Base-by-base conservation (phyloP, 306 rosid genomes). In the Rosa rugosa region DNA sequence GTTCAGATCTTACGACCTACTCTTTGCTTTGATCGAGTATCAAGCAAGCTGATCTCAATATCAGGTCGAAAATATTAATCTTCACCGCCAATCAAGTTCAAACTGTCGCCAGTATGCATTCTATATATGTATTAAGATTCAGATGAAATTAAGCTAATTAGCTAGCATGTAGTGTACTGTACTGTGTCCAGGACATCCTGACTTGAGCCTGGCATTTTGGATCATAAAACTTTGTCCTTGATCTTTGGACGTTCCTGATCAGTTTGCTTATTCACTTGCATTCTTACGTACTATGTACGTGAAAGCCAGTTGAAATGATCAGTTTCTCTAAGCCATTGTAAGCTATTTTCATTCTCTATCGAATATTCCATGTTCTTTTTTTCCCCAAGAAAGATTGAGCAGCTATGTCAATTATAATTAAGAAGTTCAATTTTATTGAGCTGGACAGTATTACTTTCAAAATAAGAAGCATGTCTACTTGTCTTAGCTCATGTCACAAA, bases 1-100 rank as follows among this genome's bases (percentile, higher is more conserved):
- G 68, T 22, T 83, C 97, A 25, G 96, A 90, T 82, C 86, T 88
- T 49, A 87, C 92, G 5, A 86, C 94, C 76, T 87, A 89, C 76
- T 86, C 92, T 31, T 84, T 94, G 75, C 94, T 91, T 42, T 73
- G 67, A 73, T 65, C n/a, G 83, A 84, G 80, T 87, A 82, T 83
- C n/a, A 42, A 25, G 40, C 40, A 25, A 25, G 41, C 9, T 27
- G 68, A 27, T 62, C 40, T 13, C 11, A 4, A 44, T 44, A 53
- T 53, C 67, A 11, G 67, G 38, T 25, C 8, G 18, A 27, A 18
- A 57, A 9, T 10, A 22, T 22, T 8, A 22, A 56, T 56, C 63
- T 56, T 60, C 17, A 13, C 18, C 7, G 67, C 27, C 16, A 1
- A 62, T 25, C 41, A 62, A 23, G 65, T 54, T 54, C 62, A 56